Conservation (phyloP, 208 protist genomes). For the Kentomonas sorsogonicus region DNA sequence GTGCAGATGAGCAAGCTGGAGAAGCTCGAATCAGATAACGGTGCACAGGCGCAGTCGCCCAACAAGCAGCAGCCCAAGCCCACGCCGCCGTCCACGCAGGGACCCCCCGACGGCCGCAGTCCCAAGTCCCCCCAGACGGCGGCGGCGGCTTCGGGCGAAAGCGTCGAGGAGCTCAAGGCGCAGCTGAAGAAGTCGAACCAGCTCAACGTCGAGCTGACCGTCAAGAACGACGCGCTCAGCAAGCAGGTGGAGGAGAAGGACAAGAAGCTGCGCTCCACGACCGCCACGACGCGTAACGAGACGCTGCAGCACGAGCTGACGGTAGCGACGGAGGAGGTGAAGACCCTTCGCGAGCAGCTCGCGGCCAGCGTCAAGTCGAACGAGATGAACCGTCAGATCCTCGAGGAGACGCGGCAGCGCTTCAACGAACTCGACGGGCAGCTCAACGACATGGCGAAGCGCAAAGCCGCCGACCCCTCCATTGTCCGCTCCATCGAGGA, state of each 20-base stretch:
- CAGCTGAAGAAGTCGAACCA: conserved; percentile 18
- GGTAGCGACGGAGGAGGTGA: conserved; percentile 4
- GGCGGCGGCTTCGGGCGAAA: background rate
- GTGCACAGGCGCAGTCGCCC: too few species aligned
- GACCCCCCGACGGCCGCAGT: too few species aligned
- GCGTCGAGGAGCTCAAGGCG: conserved; percentile 18
- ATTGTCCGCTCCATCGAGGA: conserved; percentile 16
- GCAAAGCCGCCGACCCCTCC: conserved; percentile 13
- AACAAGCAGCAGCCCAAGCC: too few species aligned
- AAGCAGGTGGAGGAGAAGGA: conserved; percentile 3
- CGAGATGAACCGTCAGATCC: background rate
- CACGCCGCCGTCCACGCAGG: too few species aligned
- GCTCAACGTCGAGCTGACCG: conserved; percentile 24
- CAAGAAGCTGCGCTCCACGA: background rate
- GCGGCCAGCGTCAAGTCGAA: background rate
- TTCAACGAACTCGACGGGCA: background rate
- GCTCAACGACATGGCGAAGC: background rate
- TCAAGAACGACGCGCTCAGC: conserved; percentile 16
- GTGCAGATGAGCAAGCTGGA: too few species aligned
- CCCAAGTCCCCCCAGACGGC: too few species aligned
- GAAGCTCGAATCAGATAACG: too few species aligned
- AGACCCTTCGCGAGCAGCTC: background rate
- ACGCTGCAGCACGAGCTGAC: conserved; percentile 11
- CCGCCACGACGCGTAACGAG: conserved; percentile 12
- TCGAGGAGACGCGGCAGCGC: background rate